Base-by-base conservation (phyloP, 2,329 filamentous ascomycete genomes). In the Alternaria sp. region DNA sequence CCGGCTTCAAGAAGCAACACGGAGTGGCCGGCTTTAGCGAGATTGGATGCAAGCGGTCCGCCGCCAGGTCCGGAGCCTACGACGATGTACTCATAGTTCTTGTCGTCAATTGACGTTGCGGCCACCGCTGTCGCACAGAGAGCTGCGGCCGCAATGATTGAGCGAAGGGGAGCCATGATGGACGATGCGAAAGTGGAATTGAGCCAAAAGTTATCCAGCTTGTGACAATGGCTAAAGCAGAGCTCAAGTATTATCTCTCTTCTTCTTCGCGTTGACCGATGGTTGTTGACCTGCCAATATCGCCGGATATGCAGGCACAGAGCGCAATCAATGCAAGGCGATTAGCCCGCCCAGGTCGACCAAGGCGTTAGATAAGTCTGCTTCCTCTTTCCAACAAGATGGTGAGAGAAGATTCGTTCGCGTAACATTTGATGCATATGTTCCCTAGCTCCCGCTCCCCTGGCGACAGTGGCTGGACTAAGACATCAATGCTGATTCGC, bases 1-100 rank as follows among this genome's bases (percentile, higher is more conserved):
- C 86, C 86, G 14, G 87, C 86, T 67, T 89, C 87, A 37, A 89
- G 82, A 2, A 89, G 81, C 14, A 89, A 82, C 5, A 87, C 85
- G 58, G 82, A 85, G 75, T 86, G 83, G 23, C 87, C 87, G 85
- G 26, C 87, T 59, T 56, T 58, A 5, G 65, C 69, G 28, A 71
- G 64, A 30, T 70, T 68, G 15, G 67, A 63, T 23, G 64, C 67
- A 25, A 71, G 54, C n/a, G 67, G 69, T 20, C 53, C 58, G 14
- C 67, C 64, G n/a, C 69, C 65, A 18, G 69, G 65, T 10, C 69
- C 64, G 44, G 67, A 67, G n/a, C 69, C 87, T 33, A 89, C 86
- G 15, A 89, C 83, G 43, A 89, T 81, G 76, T 88, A 89, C 61
- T 90, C 87, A 20, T 37, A 30, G 9, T 26, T 30, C 3, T 10